phyloP scores from a whole-genome alignment of 148 eudicot species.

The Limonium bicolor region DNA sequence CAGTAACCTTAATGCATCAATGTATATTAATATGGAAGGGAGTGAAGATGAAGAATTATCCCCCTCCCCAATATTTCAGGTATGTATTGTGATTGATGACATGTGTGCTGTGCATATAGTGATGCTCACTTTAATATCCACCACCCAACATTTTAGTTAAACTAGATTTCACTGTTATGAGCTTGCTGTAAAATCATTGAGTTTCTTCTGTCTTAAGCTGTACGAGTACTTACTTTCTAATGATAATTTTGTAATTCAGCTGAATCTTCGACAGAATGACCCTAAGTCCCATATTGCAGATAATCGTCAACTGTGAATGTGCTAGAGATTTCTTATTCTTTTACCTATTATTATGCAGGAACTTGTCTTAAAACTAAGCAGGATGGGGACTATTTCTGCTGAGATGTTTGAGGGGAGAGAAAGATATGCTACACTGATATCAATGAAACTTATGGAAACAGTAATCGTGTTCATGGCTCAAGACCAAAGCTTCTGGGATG shows the following conservation, averaged over 20 bases:
- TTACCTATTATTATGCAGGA: conserved; percentile 30
- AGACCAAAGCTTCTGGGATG: conserved; percentile 97
- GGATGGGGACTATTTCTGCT: conserved; percentile 72
- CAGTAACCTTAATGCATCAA: conserved; percentile 76
- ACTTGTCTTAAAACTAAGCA: conserved; percentile 65
- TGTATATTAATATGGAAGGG: conserved; percentile 80
- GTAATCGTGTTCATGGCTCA: conserved; percentile 78
- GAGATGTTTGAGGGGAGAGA: conserved; percentile 95
- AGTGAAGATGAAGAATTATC: conserved; percentile 75
- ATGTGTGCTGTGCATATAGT: no score
- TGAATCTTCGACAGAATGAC: no score
- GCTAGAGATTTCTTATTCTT: no score
- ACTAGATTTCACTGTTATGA: no score
- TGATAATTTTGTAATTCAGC: no score
- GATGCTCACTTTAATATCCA: no score
- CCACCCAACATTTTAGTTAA: no score
- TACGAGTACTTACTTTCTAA: no score
- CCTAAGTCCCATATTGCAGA: no score
- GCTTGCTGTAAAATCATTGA: no score
- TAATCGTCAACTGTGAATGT: background rate
- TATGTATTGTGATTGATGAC: conserved; percentile 10
- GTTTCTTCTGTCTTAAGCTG: no score
- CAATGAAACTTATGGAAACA: conserved; percentile 91
- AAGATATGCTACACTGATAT: conserved; percentile 68
- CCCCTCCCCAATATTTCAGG: conserved; percentile 91